Base-by-base conservation (phyloP, 768 basidiomycete species). In the Dioszegia crocea region DNA sequence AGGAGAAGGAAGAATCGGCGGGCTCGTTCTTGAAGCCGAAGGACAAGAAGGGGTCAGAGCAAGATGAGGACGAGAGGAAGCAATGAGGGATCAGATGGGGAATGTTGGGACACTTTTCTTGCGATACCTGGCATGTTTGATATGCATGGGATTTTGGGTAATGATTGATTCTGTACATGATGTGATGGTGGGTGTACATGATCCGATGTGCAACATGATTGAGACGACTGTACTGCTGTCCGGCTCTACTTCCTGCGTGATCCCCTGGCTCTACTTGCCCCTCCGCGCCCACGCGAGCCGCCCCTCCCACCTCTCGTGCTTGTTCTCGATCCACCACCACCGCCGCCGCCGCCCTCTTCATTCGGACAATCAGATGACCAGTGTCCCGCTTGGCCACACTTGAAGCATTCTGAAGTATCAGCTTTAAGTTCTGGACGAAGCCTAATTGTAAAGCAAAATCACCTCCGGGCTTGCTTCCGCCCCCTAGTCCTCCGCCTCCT, bases 361-460 rank as follows among this genome's bases (percentile, higher is more conserved):
- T 66, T 63, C 8, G 73, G 60, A 57, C 72, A 74, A 4, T 46
- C 57, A 38, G 44, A 59, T 9, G 75, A 53, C 65, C 69, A 77
- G 48, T 77, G 77, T 2, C 73, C 76, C 10, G 44, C 17, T 45
- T 68, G 33, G 26, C 67, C 64, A 59, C 77, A 78, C 33, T 76
- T 70, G 65, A 63, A 77, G 63, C 77, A 77, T 11, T 78, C 65
- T 44, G 66, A 14, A 6, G 33, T 6, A 76, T 59, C 51, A 64
- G 53, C 46, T 23, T 36, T 17, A 26, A 23, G 24, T 17, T 19
- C 23, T n/a, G n/a, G n/a, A n/a, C n/a, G n/a, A n/a, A n/a, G 6
- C 14, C 16, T 4, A 17, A 16, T 5, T 1, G 27, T 23, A 6
- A n/a, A 41, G 16, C 23, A 31, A 40, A 27, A 46, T 60, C 24